Base-by-base conservation (phyloP, 768 basidiomycete species). In the Candolleomyces eurysporus region DNA sequence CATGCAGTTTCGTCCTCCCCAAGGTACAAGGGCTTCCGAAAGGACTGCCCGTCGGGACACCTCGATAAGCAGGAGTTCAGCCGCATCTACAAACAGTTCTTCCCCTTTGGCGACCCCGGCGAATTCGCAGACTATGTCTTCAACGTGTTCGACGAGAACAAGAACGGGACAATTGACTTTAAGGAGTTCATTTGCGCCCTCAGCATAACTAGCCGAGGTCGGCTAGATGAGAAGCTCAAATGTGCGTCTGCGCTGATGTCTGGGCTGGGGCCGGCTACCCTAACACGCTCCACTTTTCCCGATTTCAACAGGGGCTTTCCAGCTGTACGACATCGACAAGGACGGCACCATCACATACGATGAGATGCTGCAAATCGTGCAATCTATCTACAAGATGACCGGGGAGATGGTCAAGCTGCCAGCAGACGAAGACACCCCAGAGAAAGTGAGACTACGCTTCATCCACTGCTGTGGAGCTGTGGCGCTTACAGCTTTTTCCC, bases 351-450 rank as follows among this genome's bases (percentile, higher is more conserved):
- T 99, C 78, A 97, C 97, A 45, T 98, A 98, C 76, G 89, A 95
- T 71, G 97, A 99, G 79, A 99, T 99, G 97, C 87, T 98, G 36
- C 89, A 93, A 79, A 99, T 99, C 72, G 97, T 99, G 9, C 86
- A 90, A 68, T 90, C 94, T 49, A 99, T 99, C 78, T 99, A 98
- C 83, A 98, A 96, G 85, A 98, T 99, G 97, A 98, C 97, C 4
- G 97, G 97, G 19, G 89, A 96, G 75, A 98, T 98, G 96, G 96
- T 98, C 65, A 96, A 95, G 73, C 85, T 98, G 21, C 96, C 97
- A n/a, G 81, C 89, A 45, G 97, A 98, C 72, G 97, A 99, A 76
- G 96, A 98, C 78, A 99, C 97, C n/a, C 96, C 97, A 1, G 95
- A 98, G 76, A 99, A 98, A 92, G 96, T 87, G 67, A 57, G 75